Base-by-base conservation (phyloP, 768 basidiomycete species). In the Russula sp. region DNA sequence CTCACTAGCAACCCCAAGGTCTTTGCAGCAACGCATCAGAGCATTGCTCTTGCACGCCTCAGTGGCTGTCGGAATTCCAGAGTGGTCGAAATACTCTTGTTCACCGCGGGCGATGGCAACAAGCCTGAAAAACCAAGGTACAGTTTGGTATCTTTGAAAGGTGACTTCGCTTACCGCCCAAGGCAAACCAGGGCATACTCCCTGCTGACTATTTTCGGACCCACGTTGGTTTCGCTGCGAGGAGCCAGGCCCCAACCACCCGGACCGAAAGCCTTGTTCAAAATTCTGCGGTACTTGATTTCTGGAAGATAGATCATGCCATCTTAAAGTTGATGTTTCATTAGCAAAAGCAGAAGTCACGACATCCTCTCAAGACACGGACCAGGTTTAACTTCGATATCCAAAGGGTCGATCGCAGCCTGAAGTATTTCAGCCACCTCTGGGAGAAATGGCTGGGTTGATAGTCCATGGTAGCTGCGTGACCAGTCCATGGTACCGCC, bases 181-280 rank as follows among this genome's bases (percentile, higher is more conserved):
- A 93, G 82, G 70, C 94, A 97, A 20, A 98, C 89, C 39, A 98
- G 81, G 0, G 91, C 96, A 77, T 96, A 98, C 73, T 98, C 96
- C 56, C 96, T 77, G 69, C 90, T 93, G 45, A 98, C 94, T 55
- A 95, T 80, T 72, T 84, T 89, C 2, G 89, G 87, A 0, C 89
- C 84, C 9, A 98, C 91, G 68, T 94, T 90, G 6, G 92, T 94
- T 75, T 96, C 92, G 50, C 89, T 87, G 14, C 96, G 82, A 2
- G 96, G 96, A 13, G 95, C 96, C 50, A 98, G 82, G 11, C 96
- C 96, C 96, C 96, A 98, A 6, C 88, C 94, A 7, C 96, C 96
- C 20, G 96, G 96, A 11, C 96, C 94, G 70, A 98, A 98, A 0
- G 96, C 94, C 68, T 81, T 86, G 77, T 98, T 98, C 52, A 98